Percentiles rank a stretch among this genome's conserved stretches.
These are phyloP conservation scores for Ligustrum vulgare DNA, from an alignment of 257 asterid species.

Conservation along the genomic window DNA sequence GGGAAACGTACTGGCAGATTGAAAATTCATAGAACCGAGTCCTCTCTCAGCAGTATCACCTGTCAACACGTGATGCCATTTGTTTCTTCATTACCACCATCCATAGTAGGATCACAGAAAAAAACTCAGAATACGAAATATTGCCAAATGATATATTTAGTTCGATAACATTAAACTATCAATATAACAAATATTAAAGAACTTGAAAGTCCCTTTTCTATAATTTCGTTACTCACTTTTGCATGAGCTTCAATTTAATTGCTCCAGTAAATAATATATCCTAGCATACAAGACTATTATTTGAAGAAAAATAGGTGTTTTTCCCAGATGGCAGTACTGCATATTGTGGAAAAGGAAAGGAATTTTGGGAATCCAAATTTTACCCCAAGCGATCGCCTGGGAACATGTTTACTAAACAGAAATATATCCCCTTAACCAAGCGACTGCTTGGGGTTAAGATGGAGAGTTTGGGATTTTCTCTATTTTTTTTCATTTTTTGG, in stretches of 20 bases:
- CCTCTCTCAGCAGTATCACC: slow-evolving; percentile 78
- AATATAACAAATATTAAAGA: neutral
- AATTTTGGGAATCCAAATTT: too few species aligned
- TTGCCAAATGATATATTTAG: neutral
- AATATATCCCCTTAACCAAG: too few species aligned
- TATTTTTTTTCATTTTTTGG: too few species aligned
- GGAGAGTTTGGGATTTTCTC: too few species aligned
- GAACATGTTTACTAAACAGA: too few species aligned
- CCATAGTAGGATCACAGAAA: slow-evolving; percentile 38
- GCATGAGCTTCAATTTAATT: neutral
- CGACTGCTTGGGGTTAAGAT: too few species aligned
- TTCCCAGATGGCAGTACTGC: too few species aligned
- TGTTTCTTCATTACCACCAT: slow-evolving; percentile 60
- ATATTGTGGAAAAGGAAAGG: too few species aligned
- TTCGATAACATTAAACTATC: slow-evolving; percentile 7
- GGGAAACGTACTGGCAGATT: slow-evolving; percentile 68
- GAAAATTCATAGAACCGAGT: slow-evolving; percentile 62
- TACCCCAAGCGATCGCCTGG: too few species aligned
- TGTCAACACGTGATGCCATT: slow-evolving; percentile 81
- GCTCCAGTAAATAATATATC: neutral
- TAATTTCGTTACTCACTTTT: neutral
- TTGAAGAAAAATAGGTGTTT: neutral
- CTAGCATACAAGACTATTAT: neutral
- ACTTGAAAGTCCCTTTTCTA: neutral
- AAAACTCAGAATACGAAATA: neutral